Percentiles rank a stretch among this genome's conserved stretches.
Conservation (phyloP, 2,329 filamentous ascomycete species). For the Nothopassalora personata region DNA sequence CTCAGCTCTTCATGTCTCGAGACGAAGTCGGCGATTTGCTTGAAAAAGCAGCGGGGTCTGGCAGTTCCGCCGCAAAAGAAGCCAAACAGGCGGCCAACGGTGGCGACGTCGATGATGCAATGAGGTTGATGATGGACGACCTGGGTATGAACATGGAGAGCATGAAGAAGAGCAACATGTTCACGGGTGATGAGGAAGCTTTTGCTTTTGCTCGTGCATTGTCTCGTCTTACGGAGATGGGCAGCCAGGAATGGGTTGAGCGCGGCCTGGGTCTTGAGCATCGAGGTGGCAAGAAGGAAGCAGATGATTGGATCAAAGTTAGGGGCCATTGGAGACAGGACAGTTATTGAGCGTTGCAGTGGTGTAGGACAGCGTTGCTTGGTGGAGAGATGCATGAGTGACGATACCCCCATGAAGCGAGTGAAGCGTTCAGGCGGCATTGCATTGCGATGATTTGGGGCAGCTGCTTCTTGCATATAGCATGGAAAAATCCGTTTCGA, state of each 20-base stretch:
- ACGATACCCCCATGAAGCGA: not conserved
- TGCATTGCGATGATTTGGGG: not conserved
- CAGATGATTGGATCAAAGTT: constrained; percentile 60
- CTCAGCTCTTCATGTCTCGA: constrained; percentile 63
- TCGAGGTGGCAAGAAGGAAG: constrained; percentile 59
- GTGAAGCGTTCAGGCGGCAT: not conserved
- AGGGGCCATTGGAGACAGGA: constrained; percentile 65
- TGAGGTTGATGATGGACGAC: constrained; percentile 82
- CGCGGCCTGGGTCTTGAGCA: constrained; percentile 61
- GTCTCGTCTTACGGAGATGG: constrained; percentile 84
- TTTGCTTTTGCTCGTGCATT: constrained; percentile 93
- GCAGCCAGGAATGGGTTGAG: constrained; percentile 91
- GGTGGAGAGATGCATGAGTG: not conserved
- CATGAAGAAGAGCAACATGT: constrained; percentile 79
- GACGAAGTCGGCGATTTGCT: constrained; percentile 44
- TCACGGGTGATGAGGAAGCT: constrained; percentile 89
- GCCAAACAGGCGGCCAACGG: constrained; percentile 29
- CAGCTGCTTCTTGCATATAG: not conserved
- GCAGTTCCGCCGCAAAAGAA: constrained; percentile 21
- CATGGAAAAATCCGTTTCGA: not conserved
- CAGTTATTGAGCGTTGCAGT: constrained; percentile 32
- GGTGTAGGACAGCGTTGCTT: not conserved
- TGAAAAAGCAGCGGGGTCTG: constrained; percentile 29
- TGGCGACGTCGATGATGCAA: constrained; percentile 55
- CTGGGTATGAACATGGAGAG: constrained; percentile 77